These are phyloP conservation scores for Leptodontidium sp. DNA, from an alignment of 2,329 filamentous ascomycete genomes.

Conservation along the genomic window DNA sequence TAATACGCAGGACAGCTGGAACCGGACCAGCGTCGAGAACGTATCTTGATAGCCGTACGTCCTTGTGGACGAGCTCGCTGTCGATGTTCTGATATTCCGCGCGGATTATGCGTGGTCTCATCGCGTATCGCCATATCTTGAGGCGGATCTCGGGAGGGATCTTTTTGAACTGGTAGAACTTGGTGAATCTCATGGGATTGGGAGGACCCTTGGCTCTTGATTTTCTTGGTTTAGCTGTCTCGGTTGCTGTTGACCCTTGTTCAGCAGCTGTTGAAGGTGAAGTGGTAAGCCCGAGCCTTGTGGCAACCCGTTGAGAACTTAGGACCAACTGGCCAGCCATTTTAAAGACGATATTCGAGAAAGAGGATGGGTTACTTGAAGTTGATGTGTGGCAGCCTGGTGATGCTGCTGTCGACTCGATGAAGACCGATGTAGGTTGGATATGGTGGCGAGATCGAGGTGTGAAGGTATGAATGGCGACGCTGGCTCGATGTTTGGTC, in stretches of 20 bases:
- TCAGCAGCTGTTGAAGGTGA: background rate
- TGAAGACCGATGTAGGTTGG: background rate
- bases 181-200: conserved; percentile 23
- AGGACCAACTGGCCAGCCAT: background rate
- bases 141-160: conserved; percentile 32
- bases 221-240: background rate
- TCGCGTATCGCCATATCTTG: conserved; percentile 25
- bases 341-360: background rate
- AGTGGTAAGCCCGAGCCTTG: background rate
- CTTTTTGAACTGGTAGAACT: conserved; percentile 24
- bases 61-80: background rate
- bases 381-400: background rate
- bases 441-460: background rate
- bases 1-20: conserved; percentile 23
- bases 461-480: background rate
- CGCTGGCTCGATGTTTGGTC: background rate
- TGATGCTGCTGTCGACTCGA: background rate
- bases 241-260: background rate
- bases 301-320: background rate
- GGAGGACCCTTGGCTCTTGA: background rate
- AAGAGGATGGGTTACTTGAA: background rate
- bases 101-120: conserved; percentile 28
- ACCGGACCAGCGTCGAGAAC: conserved; percentile 27
- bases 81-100: conserved; percentile 21
- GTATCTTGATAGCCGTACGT: background rate